These are phyloP conservation scores for Yamadazyma triangularis DNA, from an alignment of 1,139 yeast genomes.

Conservation along the genomic window DNA sequence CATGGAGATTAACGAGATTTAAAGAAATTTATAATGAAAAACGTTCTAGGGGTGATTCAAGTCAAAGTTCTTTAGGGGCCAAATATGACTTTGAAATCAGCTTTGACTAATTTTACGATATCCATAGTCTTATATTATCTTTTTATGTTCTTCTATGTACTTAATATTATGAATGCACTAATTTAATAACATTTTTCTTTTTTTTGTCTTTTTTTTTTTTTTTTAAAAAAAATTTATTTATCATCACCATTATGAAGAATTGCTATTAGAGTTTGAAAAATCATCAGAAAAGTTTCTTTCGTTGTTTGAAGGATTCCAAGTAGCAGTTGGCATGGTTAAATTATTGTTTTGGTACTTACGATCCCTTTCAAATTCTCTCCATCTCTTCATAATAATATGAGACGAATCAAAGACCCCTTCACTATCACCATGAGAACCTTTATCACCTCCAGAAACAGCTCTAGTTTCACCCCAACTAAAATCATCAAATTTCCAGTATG, in stretches of 20 bases:
- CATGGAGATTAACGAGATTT: constrained; percentile 38
- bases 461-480: constrained; percentile 99
- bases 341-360: constrained; percentile 26
- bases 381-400: constrained; percentile 81
- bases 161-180: too few relatives aligned
- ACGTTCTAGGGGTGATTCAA: constrained; percentile 8
- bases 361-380: constrained; percentile 91
- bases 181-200: too few relatives aligned
- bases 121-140: too few relatives aligned
- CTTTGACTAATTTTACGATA: neutral
- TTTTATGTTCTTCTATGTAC: too few relatives aligned
- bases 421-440: constrained; percentile 59
- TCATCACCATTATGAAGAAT: neutral
- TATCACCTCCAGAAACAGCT: constrained; percentile 59
- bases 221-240: too few relatives aligned
- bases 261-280: constrained; percentile 11
- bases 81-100: neutral
- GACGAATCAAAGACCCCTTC: constrained; percentile 89
- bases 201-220: too few relatives aligned
- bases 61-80: constrained; percentile 1
- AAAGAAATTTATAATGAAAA: constrained; percentile 20
- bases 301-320: constrained; percentile 44
- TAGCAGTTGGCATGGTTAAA: constrained; percentile 39
- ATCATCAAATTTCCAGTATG: constrained; percentile 97
- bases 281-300: constrained; percentile 20